Evolutionary conservation across 164 flowering plant species (phyloP), one percentile per base, ranked within the genome.

Genomic region (Vitis cinerea): DNA sequence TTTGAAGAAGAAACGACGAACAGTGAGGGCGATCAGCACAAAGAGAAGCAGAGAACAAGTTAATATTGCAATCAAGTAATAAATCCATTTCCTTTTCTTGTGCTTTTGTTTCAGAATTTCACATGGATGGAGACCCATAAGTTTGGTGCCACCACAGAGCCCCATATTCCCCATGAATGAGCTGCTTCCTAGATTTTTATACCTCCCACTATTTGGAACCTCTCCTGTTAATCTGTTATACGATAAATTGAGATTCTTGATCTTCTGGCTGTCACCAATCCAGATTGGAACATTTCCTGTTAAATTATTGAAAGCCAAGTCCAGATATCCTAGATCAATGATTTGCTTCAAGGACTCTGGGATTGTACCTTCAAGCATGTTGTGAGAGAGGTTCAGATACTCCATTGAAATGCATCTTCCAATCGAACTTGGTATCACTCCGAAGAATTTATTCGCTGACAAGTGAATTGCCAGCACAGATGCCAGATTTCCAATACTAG

Each of bases 91-190:
- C 31, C 16, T 67, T 47, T 8, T 15, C 11, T 16, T 58, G 1
- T 59, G 44, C 52, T 27, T 23, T 50, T 19, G 3, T 4, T 64
- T 51, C 50, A 47, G 63, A 44, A 58, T 27, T 48, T 56, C 53
- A 23, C 70, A 67, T 48, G 70, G 70, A 50, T 64, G 65, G 23
- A 72, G 75, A 37, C n/a, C 55, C 56, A 72, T 54, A 3, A 2
- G 27, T 44, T 56, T 31, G 49, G 71, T 31, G 10, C 71, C 75
- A 44, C 71, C 66, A 55, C 75, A 72, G 23, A 72, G 31, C 31
- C 58, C 68, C 1, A 61, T 50, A 65, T 71, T 71, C 68, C 74
- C 74, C 48, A 64, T 63, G 50, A 71, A 64, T 49, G 74, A 63
- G 53, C 66, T 70, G 61, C 29, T 53, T 29, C 23, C 54, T 6